A percentile compares a stretch with the other conserved stretches of the same genome.
phyloP scores from a whole-genome alignment of 1,139 yeast genomes.

The Suhomyces bolitotheri region DNA sequence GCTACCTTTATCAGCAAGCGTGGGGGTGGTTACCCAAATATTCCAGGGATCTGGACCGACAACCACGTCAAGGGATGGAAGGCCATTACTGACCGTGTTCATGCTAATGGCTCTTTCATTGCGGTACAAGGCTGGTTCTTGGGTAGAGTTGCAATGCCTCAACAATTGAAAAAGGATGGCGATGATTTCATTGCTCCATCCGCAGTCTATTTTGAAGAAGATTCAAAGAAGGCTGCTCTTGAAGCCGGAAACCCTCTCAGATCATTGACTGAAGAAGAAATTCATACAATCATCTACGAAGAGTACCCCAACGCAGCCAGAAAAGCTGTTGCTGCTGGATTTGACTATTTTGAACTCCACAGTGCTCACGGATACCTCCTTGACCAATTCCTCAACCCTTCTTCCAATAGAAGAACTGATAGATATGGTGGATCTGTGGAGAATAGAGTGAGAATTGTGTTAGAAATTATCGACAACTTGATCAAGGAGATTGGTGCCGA shows the following conservation, averaged over 20 bases:
- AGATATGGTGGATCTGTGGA: conserved; percentile 22
- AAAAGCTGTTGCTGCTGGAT: conserved; percentile 19
- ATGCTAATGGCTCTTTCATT: conserved; percentile 14
- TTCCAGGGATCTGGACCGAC: conserved; percentile 15
- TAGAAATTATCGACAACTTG: conserved; percentile 29
- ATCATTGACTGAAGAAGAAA: conserved; percentile 15
- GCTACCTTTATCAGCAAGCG: conserved; percentile 29
- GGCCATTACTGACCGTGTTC: conserved; percentile 15
- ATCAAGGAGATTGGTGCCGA: conserved; percentile 46
- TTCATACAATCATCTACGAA: conserved; percentile 13
- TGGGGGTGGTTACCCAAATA: conserved; percentile 20
- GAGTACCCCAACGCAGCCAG: conserved; percentile 20
- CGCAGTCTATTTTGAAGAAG: conserved; percentile 11
- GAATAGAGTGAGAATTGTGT: conserved; percentile 16
- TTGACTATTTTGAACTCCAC: conserved; percentile 20
- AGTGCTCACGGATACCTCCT: conserved; percentile 21
- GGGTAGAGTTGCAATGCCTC: conserved; percentile 14
- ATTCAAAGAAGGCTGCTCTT: conserved; percentile 12
- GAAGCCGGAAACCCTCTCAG: conserved; percentile 15
- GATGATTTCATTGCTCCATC: conserved; percentile 12
- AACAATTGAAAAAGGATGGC: conserved; percentile 7
- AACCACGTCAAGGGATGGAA: conserved; percentile 14
- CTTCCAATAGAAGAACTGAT: conserved; percentile 19
- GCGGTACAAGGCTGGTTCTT: conserved; percentile 16
- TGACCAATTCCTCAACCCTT: conserved; percentile 16